Conservation (phyloP, 2,329 filamentous ascomycete genomes). For the Penicillium sp. region DNA sequence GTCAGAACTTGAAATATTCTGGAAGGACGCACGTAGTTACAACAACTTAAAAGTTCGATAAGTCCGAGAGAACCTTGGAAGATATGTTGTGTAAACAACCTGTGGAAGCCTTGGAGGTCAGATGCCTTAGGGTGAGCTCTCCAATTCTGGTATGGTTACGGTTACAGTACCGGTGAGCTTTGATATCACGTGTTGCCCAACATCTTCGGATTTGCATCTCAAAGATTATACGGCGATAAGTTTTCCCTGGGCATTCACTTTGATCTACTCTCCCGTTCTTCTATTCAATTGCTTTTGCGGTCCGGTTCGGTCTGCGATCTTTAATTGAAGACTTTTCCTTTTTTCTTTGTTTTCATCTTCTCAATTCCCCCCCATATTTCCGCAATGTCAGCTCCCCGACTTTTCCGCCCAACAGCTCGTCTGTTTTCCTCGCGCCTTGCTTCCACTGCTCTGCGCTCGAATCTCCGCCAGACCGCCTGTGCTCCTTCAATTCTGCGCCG, state of each 20-base stretch:
- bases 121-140: not conserved
- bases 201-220: slow-evolving; percentile 33
- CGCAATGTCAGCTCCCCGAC: slow-evolving; percentile 60
- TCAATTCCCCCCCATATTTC: slow-evolving; percentile 55
- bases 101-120: not conserved
- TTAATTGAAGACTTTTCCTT: slow-evolving; percentile 16
- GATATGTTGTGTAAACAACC: not conserved
- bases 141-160: slow-evolving; percentile 11
- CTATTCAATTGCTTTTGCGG: slow-evolving; percentile 16
- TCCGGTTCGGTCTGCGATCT: slow-evolving; percentile 21
- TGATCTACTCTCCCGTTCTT: slow-evolving; percentile 1
- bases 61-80: no score
- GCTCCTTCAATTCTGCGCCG: slow-evolving; percentile 51
- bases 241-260: slow-evolving; percentile 4
- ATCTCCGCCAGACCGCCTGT: slow-evolving; percentile 53
- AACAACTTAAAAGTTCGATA: not conserved
- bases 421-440: slow-evolving; percentile 57
- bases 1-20: not conserved
- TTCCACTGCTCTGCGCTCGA: slow-evolving; percentile 53
- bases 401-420: slow-evolving; percentile 64
- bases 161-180: slow-evolving; percentile 39
- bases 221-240: slow-evolving; percentile 22
- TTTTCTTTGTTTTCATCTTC: slow-evolving; percentile 28
- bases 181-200: slow-evolving; percentile 39
- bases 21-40: not conserved